Evolutionary conservation across 176 grass and related monocot genomes (phyloP), one percentile per base, ranked within the genome.

Genomic region (Otatea glauca): DNA sequence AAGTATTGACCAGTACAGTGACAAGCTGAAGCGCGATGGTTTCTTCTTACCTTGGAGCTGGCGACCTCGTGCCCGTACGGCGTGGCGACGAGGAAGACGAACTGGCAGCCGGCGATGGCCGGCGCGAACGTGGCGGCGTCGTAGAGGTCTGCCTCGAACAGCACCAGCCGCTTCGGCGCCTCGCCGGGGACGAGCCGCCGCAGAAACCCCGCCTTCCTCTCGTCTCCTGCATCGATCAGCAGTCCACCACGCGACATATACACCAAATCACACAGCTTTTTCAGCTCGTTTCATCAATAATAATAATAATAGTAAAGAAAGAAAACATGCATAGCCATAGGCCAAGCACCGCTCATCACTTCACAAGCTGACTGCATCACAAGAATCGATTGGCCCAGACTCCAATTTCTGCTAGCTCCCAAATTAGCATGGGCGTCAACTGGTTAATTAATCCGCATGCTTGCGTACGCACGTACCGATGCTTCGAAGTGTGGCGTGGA

Each of bases 61-160:
- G 68, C 49, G 63, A 64, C 24, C 27, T 86, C 64, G 42, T 62
- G 70, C 9, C 72, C 9, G 55, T 25, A 74, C 0, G 83, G 88
- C 79, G 91, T 92, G 75, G 91, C 91, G 65, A 95, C 16, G 41
- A 92, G 84, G 87, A 95, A 92, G n/a, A 95, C 86, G 72, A 80
- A 88, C n/a, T 68, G 85, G 80, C 91, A 91, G 43, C 84, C 89
- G 65, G 35, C 35, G 80, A 95, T 89, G 43, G 90, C 83, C 12
- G 93, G 82, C 8, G 81, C 88, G 47, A 91, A 92, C 3, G 86
- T 82, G 58, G 64, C 50, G 45, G 93, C 87, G 27, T 91, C 76
- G 69, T 76, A 92, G 68, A 92, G 77, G 73, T 95, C 76, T 20
- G 93, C 91, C 24, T 92, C 49, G 60, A 92, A 95, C 69, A 95